Conservation (phyloP, 805 yeast species). For the Jamesozyma gamospora region DNA sequence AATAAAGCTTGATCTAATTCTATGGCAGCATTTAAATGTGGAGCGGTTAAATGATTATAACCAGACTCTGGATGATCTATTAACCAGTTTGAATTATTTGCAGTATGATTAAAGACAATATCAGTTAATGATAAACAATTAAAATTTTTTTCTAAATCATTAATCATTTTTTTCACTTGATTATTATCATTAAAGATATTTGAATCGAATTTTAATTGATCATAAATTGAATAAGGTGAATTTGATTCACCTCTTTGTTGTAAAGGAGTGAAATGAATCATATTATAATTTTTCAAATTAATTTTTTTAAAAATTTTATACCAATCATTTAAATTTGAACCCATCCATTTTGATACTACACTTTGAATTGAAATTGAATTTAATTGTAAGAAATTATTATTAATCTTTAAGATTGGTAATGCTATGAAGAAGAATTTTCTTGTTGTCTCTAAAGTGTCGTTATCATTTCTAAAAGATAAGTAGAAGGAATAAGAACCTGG, state of each 20-base stretch:
- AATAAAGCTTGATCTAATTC: slow-evolving; percentile 66
- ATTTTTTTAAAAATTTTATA: slow-evolving; percentile 50
- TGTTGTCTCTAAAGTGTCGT: slow-evolving; percentile 38
- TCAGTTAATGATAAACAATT: slow-evolving; percentile 75
- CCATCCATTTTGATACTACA: slow-evolving; percentile 87
- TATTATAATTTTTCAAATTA: slow-evolving; percentile 73
- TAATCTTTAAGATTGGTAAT: slow-evolving; percentile 60
- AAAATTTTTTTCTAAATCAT: slow-evolving; percentile 40
- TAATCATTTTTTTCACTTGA: slow-evolving; percentile 46
- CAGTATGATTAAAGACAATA: slow-evolving; percentile 91
- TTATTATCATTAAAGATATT: slow-evolving; percentile 43
- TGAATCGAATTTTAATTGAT: slow-evolving; percentile 73
- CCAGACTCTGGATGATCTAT: slow-evolving; percentile 84
- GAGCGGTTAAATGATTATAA: slow-evolving; percentile 77
- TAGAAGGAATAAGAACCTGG: slow-evolving; percentile 81
- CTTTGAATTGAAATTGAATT: slow-evolving; percentile 77
- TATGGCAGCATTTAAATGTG: slow-evolving; percentile 76
- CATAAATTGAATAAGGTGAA: slow-evolving; percentile 87
- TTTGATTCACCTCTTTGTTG: slow-evolving; percentile 83
- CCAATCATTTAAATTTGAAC: slow-evolving; percentile 68
- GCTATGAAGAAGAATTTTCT: slow-evolving; percentile 64
- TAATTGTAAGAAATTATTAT: slow-evolving; percentile 50
- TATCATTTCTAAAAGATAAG: slow-evolving; percentile 41
- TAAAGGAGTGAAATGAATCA: slow-evolving; percentile 93
- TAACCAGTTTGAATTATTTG: slow-evolving; percentile 81